Evolutionary conservation across 805 yeast genomes (phyloP).

Genomic region (Nakazawaea siamensis): DNA sequence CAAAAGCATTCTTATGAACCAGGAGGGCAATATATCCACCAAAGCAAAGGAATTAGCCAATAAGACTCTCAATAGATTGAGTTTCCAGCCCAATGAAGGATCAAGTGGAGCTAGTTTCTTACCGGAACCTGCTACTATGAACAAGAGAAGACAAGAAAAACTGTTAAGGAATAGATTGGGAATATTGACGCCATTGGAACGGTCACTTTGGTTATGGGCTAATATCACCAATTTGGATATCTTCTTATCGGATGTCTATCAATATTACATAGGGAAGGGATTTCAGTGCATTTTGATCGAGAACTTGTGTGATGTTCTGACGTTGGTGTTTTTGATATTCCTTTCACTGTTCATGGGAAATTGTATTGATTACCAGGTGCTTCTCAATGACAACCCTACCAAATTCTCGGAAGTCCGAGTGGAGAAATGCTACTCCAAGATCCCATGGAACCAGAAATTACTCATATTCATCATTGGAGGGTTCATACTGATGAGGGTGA

Average conservation of each 20-base stretch:
- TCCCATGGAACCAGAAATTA: constrained; percentile 44
- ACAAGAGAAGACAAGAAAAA: constrained; percentile 14
- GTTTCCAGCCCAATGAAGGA: constrained; percentile 1
- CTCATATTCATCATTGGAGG: constrained; percentile 53
- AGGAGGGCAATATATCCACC: neutral
- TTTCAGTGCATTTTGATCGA: constrained; percentile 66
- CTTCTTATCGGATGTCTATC: constrained; percentile 75
- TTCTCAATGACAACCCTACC: constrained; percentile 30
- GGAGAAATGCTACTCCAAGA: constrained; percentile 37
- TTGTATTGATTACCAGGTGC: constrained; percentile 58
- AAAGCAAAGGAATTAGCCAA: constrained; percentile 20
- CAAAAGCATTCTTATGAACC: neutral
- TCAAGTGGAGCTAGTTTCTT: constrained; percentile 8
- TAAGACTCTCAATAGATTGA: constrained; percentile 16
- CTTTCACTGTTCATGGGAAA: constrained; percentile 72
- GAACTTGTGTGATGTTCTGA: constrained; percentile 57
- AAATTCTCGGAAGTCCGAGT: constrained; percentile 35
- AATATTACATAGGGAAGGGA: constrained; percentile 82
- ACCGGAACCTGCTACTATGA: neutral
- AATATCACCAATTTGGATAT: constrained; percentile 87
- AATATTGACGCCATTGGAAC: constrained; percentile 52
- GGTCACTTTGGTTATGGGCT: constrained; percentile 95
- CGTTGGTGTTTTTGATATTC: constrained; percentile 71
- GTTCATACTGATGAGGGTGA: constrained; percentile 41
- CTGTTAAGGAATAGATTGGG: constrained; percentile 25